Evolutionary conservation across 129 eudicot genomes (phyloP), one percentile per base, ranked within the genome.

Genomic region (Arctium lappa): DNA sequence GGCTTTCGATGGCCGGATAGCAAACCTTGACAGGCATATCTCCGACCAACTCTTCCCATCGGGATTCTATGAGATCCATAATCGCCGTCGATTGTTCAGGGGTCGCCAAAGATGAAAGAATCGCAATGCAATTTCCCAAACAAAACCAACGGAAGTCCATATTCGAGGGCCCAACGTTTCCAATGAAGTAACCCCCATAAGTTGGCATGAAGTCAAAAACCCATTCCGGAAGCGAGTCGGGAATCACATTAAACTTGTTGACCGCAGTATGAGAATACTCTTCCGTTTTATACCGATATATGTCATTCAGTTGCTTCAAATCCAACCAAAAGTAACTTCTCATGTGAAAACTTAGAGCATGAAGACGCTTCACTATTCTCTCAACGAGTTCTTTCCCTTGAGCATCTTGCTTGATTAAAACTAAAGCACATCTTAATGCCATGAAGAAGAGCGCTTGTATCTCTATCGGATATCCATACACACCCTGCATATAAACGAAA

Each of bases 121-220:
- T 95, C 12, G 99, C 99, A 74, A 95, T 71, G 69, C 99, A 95
- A 69, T 95, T 95, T 31, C 97, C 99, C 89, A 95, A 85, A 86
- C 97, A 91, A 86, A 95, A 95, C 99, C 99, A 95, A 30, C 99
- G 97, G 82, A 95, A 91, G 79, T 95, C 99, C 99, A 95, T 95
- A 31, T 95, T 88, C 63, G 99, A 89, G 16, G 99, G 99, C 39
- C 99, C 96, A 48, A 95, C 97, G 72, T 95, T 95, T 63, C 99
- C 99, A 56, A 95, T 78, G 56, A 95, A 95, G 88, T 95, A 95
- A 27, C 99, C 99, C 34, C 99, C 99, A 29, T 78, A 88, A 9
- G 84, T 80, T 32, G 97, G 99, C 99, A 95, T 95, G 77, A 95
- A 95, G 80, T 95, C 99, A 69, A 95, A 92, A 75, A 95, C 82